Percentiles rank a stretch among this genome's conserved stretches.
Evolutionary conservation across 1,139 yeast species (phyloP).

Genomic region (Nakaseomyces bracarensis): DNA sequence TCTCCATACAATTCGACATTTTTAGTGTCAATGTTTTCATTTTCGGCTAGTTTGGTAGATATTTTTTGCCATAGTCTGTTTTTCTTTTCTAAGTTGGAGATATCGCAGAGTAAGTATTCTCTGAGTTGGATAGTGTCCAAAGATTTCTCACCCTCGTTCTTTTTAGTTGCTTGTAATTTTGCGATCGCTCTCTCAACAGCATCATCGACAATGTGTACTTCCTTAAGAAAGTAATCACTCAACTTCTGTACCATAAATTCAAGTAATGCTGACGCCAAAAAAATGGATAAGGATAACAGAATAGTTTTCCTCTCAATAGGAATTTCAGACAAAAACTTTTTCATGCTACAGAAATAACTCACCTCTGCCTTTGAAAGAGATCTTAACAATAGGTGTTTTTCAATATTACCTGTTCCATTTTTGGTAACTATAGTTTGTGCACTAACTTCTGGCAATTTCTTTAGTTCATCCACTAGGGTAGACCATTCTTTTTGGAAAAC

Average conservation of each 20-base stretch:
- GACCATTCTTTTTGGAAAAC: slow-evolving; percentile 5
- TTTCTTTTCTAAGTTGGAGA: slow-evolving; percentile 37
- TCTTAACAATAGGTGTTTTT: not conserved
- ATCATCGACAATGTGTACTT: slow-evolving; percentile 32
- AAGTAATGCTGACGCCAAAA: not conserved
- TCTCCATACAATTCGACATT: slow-evolving; percentile 68
- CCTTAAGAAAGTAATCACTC: slow-evolving; percentile 30
- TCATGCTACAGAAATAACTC: not conserved
- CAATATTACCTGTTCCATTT: not conserved
- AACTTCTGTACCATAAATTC: slow-evolving; percentile 2
- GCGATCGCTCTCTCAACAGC: slow-evolving; percentile 35
- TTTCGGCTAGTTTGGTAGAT: slow-evolving; percentile 48
- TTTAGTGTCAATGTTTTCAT: slow-evolving; percentile 25
- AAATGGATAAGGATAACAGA: not conserved
- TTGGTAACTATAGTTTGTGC: not conserved
- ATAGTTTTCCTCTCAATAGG: slow-evolving; percentile 1
- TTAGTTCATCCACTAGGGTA: not conserved
- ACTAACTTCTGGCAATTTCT: not conserved
- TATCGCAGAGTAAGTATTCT: slow-evolving; percentile 46
- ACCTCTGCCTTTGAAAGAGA: not conserved
- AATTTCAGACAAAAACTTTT: not conserved
- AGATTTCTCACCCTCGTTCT: slow-evolving; percentile 30
- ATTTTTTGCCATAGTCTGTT: slow-evolving; percentile 56
- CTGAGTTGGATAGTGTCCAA: slow-evolving; percentile 69
- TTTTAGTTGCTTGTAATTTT: slow-evolving; percentile 37